Base-by-base conservation (phyloP, 2,329 filamentous ascomycete genomes). In the Coniochaeta ligniaria region DNA sequence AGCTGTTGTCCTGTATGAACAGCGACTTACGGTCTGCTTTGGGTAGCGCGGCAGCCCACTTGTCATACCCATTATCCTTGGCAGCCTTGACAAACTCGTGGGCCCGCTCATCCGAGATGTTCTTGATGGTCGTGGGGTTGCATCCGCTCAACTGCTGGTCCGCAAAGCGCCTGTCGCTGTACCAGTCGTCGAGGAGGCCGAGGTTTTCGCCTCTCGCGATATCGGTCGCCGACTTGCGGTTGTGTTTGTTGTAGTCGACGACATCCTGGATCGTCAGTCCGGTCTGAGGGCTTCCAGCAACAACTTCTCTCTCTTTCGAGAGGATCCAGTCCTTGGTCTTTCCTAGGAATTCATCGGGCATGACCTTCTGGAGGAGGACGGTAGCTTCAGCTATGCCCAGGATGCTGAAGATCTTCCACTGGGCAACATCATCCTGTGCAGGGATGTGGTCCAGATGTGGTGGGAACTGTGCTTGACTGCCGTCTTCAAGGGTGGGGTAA, bases 91-190 rank as follows among this genome's bases (percentile, higher is more conserved):
- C 63, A 61, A 77, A 78, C 54, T 72, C 71, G 17, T 67, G 54
- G 59, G 77, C 64, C 61, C 72, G 71, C 1, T 67, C 61, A 26
- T 68, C 47, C 4, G 71, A 68, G 1, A 74, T 72, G 22, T 61
- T 80, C 62, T 78, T 76, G 66, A 80, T 76, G 9, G 76, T 79
- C 1, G 73, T 74, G 0, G 77, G 77, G 64, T 79, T 79, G 38
- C 72, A 71, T 3, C 77, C 77, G 0, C 73, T 78, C 57, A 80
- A 74, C 12, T 72, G 72, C 66, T 79, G 77, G 47, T 79, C 73
- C 2, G 76, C 77, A 55, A 79, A 80, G 20, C 76, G 69, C 3
- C 73, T 70, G 60, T 80, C 77, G 17, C 71, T 70, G 64, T 69
- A 79, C 76, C 76, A 80, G 61, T 79, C 75, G 11, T 70, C 65